phyloP scores from a whole-genome alignment of 2,329 filamentous ascomycete species.

The Xylaria sp. region DNA sequence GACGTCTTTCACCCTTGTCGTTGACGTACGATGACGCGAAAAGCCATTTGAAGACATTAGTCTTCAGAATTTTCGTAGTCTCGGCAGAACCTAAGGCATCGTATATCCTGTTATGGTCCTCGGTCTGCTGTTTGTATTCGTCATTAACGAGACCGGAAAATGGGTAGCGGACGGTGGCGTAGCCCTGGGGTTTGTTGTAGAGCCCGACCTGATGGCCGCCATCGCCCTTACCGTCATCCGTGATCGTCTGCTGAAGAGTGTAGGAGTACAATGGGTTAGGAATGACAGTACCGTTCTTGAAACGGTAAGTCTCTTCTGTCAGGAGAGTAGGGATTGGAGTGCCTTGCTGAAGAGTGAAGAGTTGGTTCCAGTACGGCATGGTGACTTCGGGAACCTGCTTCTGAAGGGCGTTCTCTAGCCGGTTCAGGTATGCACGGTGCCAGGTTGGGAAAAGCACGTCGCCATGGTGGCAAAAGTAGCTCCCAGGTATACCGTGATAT shows the following conservation, averaged over 20 bases:
- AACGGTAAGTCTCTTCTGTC: slow-evolving; percentile 2
- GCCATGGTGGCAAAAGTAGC: slow-evolving; percentile 28
- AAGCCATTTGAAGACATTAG: slow-evolving; percentile 22
- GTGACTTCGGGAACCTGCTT: slow-evolving; percentile 17
- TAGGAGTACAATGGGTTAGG: slow-evolving; percentile 27
- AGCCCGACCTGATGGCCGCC: slow-evolving; percentile 10
- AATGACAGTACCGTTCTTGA: neutral
- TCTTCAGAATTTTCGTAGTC: slow-evolving; percentile 5
- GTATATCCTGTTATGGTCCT: slow-evolving; percentile 12
- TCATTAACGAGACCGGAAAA: slow-evolving; percentile 17
- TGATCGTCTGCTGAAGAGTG: slow-evolving; percentile 17
- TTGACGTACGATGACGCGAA: slow-evolving; percentile 11
- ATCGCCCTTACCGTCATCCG: slow-evolving; percentile 17
- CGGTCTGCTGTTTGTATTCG: slow-evolving; percentile 6
- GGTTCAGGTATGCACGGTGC: slow-evolving; percentile 23
- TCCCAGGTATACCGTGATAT: slow-evolving; percentile 22
- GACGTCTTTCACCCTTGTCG: neutral
- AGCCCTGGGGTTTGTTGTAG: slow-evolving; percentile 27
- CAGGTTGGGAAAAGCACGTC: slow-evolving; percentile 27
- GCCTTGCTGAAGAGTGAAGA: neutral
- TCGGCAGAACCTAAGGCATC: neutral
- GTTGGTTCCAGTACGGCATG: slow-evolving; percentile 23
- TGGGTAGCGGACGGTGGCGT: slow-evolving; percentile 19
- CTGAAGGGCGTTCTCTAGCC: slow-evolving; percentile 26
- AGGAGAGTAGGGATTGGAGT: slow-evolving; percentile 10